Percentiles rank a stretch among this genome's conserved stretches.
Evolutionary conservation across 2,329 filamentous ascomycete genomes (phyloP).

Genomic region (Colletotrichum costaricense): DNA sequence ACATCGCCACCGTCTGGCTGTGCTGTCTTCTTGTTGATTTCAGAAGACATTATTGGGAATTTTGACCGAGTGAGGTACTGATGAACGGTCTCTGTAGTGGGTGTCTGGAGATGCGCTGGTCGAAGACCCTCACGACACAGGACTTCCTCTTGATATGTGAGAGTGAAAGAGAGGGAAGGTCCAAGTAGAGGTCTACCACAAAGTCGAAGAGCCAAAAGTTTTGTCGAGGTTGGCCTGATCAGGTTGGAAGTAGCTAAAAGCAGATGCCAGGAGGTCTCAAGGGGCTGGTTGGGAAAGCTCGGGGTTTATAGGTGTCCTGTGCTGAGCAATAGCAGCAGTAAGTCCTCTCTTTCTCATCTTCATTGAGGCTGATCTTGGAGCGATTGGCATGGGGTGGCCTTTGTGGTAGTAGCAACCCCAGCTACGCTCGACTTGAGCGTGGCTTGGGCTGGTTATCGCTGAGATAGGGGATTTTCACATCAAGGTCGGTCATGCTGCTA

Average conservation of each 20-base stretch:
- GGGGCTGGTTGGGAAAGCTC: background rate
- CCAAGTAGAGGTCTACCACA: too few relatives aligned
- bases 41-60: background rate
- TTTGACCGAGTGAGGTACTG: background rate
- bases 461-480: conserved; percentile 15
- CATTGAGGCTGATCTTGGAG: background rate
- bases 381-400: background rate
- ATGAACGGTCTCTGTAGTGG: background rate
- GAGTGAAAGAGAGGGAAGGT: too few relatives aligned
- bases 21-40: conserved; percentile 2
- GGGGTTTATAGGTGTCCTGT: conserved; percentile 13
- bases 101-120: background rate
- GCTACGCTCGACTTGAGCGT: background rate
- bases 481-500: conserved; percentile 9
- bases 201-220: too few relatives aligned
- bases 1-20: conserved; percentile 13
- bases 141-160: too few relatives aligned
- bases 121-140: too few relatives aligned
- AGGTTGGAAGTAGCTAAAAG: background rate
- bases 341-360: background rate
- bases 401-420: background rate
- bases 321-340: background rate
- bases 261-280: background rate
- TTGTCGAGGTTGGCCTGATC: background rate
- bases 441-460: conserved; percentile 16